Base-by-base conservation (phyloP, 805 yeast species). In the Pichia eremophila region DNA sequence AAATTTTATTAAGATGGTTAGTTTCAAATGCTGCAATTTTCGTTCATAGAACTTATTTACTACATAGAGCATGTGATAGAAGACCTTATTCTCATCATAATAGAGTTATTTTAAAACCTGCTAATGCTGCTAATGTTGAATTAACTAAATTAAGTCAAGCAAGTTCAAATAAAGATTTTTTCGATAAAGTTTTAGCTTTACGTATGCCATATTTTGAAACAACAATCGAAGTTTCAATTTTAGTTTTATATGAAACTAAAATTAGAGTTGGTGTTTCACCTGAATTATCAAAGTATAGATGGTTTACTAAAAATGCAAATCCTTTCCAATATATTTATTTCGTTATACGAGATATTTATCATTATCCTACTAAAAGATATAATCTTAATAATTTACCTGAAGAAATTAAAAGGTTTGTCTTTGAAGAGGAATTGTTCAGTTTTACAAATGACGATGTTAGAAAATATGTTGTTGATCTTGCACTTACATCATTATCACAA, bases 1-100 rank as follows among this genome's bases (percentile, higher is more conserved):
- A 83, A 51, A 91, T 93, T 2, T 95, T 91, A 27, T 69, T 91
- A 48, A 66, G 83, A 5, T 91, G 98, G 97, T 76, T 88, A 62
- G 68, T 86, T 46, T 79, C 90, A 36, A 90, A 91, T 61, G 81
- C 85, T 53, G 78, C 82, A 35, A 69, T 90, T 41, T 71, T 87
- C 34, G 95, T 85, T 0, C 53, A 52, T 40, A 44, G 53, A 25
- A 42, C 46, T 1, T 50, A 45, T 45, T 35, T 50, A 17, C 36
- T 50, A 12, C 52, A 46, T 40, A 37, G 47, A 35, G 48, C 48
- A 15, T 51, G 51, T 27, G 43, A 42, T 29, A 40, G 47, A 27
- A 35, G 39, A 22, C 44, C 51, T 8, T 41, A 49, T 41, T 38
- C 46, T 5, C 51, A 50, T 41, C 45, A 47, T 39, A 50, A 50